Conservation (phyloP, 129 eudicot species). For the Artemisia argyi region DNA sequence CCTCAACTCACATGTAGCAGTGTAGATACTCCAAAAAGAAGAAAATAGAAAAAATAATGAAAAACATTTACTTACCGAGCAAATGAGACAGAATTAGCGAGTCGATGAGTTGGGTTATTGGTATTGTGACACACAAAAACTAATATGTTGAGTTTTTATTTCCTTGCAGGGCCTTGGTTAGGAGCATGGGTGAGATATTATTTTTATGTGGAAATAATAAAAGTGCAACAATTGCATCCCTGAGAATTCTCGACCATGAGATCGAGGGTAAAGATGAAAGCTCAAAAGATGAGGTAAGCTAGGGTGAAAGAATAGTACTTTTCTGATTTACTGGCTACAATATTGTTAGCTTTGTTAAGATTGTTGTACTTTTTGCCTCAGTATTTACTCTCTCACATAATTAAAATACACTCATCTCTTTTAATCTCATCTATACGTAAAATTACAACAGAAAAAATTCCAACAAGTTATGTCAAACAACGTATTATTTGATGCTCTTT, state of each 20-base stretch:
- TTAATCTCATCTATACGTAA: no score
- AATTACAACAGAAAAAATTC: no score
- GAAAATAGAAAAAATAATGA: background rate
- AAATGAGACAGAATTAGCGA: background rate
- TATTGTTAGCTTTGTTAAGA: no score
- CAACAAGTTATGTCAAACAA: no score
- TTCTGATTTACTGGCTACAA: background rate
- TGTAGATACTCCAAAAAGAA: background rate
- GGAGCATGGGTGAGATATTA: constrained; percentile 82
- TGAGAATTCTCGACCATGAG: constrained; percentile 45
- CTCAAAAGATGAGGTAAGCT: constrained; percentile 65
- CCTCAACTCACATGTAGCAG: no score
- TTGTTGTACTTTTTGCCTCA: no score
- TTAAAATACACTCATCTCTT: no score
- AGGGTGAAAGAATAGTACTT: background rate
- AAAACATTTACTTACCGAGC: background rate
- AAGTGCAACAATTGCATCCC: constrained; percentile 70
- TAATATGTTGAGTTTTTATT: constrained; percentile 1
- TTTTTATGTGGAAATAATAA: constrained; percentile 81
- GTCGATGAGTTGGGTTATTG: constrained; percentile 6
- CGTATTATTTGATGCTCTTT: no score
- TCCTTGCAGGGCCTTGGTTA: constrained; percentile 81
- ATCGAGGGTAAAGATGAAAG: constrained; percentile 45
- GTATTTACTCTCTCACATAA: no score
- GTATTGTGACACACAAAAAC: constrained; percentile 9